Conservation (phyloP, 73 alveolate genomes). For the Breviolum minutum region DNA sequence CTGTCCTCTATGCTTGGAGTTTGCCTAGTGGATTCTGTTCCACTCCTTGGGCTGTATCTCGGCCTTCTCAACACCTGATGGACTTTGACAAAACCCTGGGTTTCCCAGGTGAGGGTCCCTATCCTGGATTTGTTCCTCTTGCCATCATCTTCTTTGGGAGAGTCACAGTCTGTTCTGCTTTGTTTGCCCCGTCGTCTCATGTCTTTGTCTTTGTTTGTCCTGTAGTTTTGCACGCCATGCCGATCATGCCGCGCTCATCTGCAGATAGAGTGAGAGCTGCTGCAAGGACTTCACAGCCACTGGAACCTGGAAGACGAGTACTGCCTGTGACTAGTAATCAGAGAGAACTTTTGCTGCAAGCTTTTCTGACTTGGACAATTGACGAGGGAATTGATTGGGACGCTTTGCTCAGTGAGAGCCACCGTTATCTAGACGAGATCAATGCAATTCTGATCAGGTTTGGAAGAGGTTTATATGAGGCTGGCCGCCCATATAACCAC, state of each 20-base stretch:
- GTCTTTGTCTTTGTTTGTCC: background rate
- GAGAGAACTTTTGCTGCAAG: background rate
- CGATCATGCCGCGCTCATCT: background rate
- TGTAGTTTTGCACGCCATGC: background rate
- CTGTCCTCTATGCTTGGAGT: background rate
- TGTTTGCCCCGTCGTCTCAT: background rate
- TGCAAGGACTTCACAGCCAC: background rate
- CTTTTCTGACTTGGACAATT: background rate
- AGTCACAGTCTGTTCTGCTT: background rate
- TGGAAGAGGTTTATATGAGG: background rate
- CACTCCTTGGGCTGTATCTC: background rate
- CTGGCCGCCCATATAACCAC: background rate
- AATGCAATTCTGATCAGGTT: background rate
- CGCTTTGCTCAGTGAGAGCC: background rate
- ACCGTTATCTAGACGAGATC: background rate
- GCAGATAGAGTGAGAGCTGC: background rate
- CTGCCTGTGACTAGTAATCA: background rate
- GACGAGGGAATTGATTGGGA: background rate
- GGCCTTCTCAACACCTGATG: background rate
- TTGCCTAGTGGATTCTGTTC: background rate
- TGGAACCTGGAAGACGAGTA: background rate
- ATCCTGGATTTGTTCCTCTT: background rate
- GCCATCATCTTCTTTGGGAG: background rate
- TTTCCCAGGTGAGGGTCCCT: constrained; percentile 5
- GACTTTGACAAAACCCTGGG: constrained; percentile 1